Conservation (phyloP, 2,329 filamentous ascomycete species). For the Pseudogymnoascus verrucosus region DNA sequence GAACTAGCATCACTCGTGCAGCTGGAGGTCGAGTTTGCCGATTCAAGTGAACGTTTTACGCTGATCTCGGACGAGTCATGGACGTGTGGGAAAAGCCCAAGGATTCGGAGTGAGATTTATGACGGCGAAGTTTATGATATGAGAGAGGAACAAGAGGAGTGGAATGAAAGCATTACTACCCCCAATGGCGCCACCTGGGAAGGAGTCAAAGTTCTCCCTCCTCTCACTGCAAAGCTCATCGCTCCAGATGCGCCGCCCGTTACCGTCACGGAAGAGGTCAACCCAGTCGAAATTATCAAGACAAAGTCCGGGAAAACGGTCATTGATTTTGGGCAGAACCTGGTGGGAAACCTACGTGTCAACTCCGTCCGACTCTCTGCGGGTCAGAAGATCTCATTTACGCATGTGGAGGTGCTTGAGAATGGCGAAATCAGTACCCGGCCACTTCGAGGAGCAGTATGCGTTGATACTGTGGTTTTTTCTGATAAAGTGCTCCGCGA, state of each 20-base stretch:
- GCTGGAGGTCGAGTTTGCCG: slow-evolving; percentile 22
- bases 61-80: slow-evolving; percentile 22
- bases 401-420: slow-evolving; percentile 38
- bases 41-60: slow-evolving; percentile 11
- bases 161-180: neutral
- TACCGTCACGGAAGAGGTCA: slow-evolving; percentile 28
- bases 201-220: slow-evolving; percentile 11
- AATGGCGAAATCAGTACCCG: slow-evolving; percentile 34
- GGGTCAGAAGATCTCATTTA: slow-evolving; percentile 37
- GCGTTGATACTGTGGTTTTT: slow-evolving; percentile 31
- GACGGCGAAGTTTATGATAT: slow-evolving; percentile 37
- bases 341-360: slow-evolving; percentile 43
- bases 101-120: slow-evolving; percentile 34
- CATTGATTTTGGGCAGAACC: slow-evolving; percentile 51
- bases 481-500: slow-evolving; percentile 28
- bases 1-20: slow-evolving; percentile 26
- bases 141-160: slow-evolving; percentile 4
- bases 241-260: slow-evolving; percentile 39
- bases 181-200: neutral
- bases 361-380: slow-evolving; percentile 29
- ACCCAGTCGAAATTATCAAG: slow-evolving; percentile 26
- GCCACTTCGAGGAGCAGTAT: slow-evolving; percentile 33
- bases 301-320: slow-evolving; percentile 37
- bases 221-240: slow-evolving; percentile 27
- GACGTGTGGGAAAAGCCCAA: slow-evolving; percentile 13